phyloP scores from a whole-genome alignment of 805 yeast genomes.

The Diddensiella caesifluorescens region DNA sequence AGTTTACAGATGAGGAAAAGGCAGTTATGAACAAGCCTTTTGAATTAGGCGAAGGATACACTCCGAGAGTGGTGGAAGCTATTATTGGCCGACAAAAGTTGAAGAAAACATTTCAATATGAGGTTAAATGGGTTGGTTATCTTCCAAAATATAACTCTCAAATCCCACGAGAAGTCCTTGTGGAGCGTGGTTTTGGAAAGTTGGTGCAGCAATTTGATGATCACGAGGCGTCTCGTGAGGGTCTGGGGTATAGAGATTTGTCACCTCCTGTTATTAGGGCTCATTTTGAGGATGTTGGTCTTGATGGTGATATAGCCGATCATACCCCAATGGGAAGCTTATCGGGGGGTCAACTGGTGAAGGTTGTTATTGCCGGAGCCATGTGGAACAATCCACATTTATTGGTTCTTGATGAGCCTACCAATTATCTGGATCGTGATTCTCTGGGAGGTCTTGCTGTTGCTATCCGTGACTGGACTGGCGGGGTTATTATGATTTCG shows the following conservation, averaged over 20 bases:
- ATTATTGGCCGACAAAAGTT: slow-evolving; percentile 95
- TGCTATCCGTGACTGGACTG: slow-evolving; percentile 96
- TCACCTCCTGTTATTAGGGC: slow-evolving; percentile 88
- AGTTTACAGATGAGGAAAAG: slow-evolving; percentile 71
- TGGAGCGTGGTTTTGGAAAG: slow-evolving; percentile 83
- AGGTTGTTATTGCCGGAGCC: slow-evolving; percentile 98
- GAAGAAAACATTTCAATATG: slow-evolving; percentile 95
- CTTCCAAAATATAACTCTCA: slow-evolving; percentile 90
- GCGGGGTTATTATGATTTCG: slow-evolving; percentile 98
- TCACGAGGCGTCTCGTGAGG: slow-evolving; percentile 98
- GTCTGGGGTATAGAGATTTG: slow-evolving; percentile 95
- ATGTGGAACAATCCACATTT: slow-evolving; percentile 99
- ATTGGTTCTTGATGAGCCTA: slow-evolving; percentile 95
- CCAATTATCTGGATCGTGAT: slow-evolving; percentile 96
- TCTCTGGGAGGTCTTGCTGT: slow-evolving; percentile 95
- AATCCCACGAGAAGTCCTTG: slow-evolving; percentile 77
- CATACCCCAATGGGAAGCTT: slow-evolving; percentile 95
- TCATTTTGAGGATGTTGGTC: slow-evolving; percentile 95
- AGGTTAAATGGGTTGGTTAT: slow-evolving; percentile 89
- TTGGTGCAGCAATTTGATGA: slow-evolving; percentile 95
- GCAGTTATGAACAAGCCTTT: slow-evolving; percentile 71
- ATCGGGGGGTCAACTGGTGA: slow-evolving; percentile 97
- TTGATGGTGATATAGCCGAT: slow-evolving; percentile 97
- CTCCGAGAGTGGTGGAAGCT: slow-evolving; percentile 85
- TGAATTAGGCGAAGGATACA: slow-evolving; percentile 81